Evolutionary conservation across 73 alveolate species (phyloP).

Genomic region (Stentor roeselii): DNA sequence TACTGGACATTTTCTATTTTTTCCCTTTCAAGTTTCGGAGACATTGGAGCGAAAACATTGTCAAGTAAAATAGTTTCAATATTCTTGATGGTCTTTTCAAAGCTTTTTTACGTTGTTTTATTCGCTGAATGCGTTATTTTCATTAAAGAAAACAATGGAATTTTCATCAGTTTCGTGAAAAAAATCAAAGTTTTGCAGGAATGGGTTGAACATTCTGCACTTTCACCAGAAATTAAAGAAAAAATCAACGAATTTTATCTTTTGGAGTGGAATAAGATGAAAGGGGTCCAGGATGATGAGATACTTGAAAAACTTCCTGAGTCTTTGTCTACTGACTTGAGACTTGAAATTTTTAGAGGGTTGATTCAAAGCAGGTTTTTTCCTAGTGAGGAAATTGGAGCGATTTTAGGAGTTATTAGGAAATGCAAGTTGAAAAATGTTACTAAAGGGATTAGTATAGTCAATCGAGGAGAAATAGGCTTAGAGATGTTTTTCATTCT

Average conservation of each 20-base stretch:
- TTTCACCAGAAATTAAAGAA: conserved; percentile 29
- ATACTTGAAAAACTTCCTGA: conserved; percentile 47
- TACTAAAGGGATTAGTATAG: conserved; percentile 41
- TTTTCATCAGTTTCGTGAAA: conserved; percentile 36
- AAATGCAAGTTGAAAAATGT: conserved; percentile 34
- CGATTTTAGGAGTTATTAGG: conserved; percentile 30
- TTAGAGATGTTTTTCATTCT: conserved; percentile 54
- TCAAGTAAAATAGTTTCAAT: conserved; percentile 42
- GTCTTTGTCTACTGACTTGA: conserved; percentile 31
- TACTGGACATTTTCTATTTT: conserved; percentile 38
- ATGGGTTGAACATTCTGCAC: conserved; percentile 36
- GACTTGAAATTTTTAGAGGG: background rate
- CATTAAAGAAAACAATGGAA: conserved; percentile 29
- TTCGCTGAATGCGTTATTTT: conserved; percentile 54
- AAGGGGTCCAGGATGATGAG: conserved; percentile 45
- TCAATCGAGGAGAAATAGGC: conserved; percentile 54
- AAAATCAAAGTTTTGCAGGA: background rate
- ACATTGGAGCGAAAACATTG: conserved; percentile 44
- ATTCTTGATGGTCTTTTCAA: conserved; percentile 39
- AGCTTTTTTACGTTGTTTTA: conserved; percentile 43
- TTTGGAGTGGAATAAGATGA: conserved; percentile 43
- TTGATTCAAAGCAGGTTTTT: conserved; percentile 32
- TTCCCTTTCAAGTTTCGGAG: conserved; percentile 60
- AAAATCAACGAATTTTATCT: conserved; percentile 39
- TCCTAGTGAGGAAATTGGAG: conserved; percentile 51